Percentiles rank a stretch among this genome's conserved stretches.
Evolutionary conservation across 495 filamentous ascomycete genomes (phyloP).

Genomic region (Neurospora tetrasperma): DNA sequence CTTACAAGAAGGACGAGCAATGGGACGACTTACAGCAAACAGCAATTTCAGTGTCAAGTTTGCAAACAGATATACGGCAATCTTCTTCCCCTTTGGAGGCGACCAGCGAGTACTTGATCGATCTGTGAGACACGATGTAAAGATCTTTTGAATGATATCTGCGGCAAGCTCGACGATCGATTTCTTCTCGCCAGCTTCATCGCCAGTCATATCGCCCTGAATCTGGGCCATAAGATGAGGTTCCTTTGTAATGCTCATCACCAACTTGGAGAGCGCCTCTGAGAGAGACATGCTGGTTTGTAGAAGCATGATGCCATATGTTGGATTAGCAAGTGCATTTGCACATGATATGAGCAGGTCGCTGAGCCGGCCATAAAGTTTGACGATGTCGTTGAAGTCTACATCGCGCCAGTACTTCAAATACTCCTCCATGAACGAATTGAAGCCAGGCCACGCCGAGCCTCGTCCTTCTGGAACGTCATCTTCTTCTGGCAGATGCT

Average conservation of each 20-base stretch:
- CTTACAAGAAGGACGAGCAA: neutral
- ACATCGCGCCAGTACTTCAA: slow-evolving; percentile 70
- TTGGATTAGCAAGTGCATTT: slow-evolving; percentile 66
- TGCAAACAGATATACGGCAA: slow-evolving; percentile 81
- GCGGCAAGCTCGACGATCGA: slow-evolving; percentile 76
- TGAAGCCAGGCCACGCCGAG: slow-evolving; percentile 63
- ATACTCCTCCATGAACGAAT: slow-evolving; percentile 68
- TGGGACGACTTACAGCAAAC: slow-evolving; percentile 51
- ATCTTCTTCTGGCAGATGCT: slow-evolving; percentile 43
- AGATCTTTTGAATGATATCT: slow-evolving; percentile 79
- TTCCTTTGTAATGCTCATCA: slow-evolving; percentile 67
- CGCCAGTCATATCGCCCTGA: slow-evolving; percentile 37
- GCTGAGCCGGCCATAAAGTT: slow-evolving; percentile 64
- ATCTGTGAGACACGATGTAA: slow-evolving; percentile 83
- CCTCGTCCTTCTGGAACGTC: slow-evolving; percentile 37
- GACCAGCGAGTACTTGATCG: slow-evolving; percentile 50
- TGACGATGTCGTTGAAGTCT: slow-evolving; percentile 60
- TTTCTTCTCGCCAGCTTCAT: slow-evolving; percentile 50
- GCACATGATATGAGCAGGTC: slow-evolving; percentile 64
- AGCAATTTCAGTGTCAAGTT: slow-evolving; percentile 85
- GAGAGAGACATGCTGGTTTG: slow-evolving; percentile 69
- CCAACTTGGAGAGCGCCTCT: slow-evolving; percentile 62
- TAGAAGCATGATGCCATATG: slow-evolving; percentile 67
- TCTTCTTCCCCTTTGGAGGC: slow-evolving; percentile 69
- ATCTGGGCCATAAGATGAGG: slow-evolving; percentile 57